A percentile compares a stretch with the other conserved stretches of the same genome.
These are phyloP conservation scores for Zizania latifolia DNA, from an alignment of 176 grass and related monocot species.

Conservation along the genomic window DNA sequence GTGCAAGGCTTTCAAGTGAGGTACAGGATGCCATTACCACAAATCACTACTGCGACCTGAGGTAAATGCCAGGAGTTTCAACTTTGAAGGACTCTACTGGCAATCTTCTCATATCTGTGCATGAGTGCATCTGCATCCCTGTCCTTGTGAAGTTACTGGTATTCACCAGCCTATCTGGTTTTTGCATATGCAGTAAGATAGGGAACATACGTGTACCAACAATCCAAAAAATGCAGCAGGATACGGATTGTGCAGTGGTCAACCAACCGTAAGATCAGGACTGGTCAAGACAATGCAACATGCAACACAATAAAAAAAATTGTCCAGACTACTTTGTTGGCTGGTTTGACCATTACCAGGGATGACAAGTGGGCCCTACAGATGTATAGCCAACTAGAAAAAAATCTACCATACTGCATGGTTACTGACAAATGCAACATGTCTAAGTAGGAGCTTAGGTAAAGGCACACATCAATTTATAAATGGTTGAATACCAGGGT, in stretches of 20 bases:
- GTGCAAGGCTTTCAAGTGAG: background rate
- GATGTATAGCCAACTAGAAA: background rate
- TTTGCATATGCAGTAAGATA: conserved; percentile 14
- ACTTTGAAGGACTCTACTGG: background rate
- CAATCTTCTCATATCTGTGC: background rate
- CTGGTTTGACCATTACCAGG: background rate
- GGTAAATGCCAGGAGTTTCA: conserved; percentile 25
- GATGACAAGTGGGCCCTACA: background rate
- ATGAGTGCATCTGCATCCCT: no score
- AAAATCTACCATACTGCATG: background rate
- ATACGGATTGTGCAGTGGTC: background rate
- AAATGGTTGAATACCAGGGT: background rate
- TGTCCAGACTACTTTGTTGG: background rate
- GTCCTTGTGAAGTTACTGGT: background rate
- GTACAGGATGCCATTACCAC: background rate
- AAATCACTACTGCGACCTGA: background rate
- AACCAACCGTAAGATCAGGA: background rate
- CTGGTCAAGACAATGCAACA: conserved; percentile 1
- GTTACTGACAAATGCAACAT: background rate
- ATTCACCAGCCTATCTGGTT: background rate
- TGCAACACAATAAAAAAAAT: background rate
- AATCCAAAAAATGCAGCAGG: conserved; percentile 23
- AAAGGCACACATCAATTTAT: background rate
- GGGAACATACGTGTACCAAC: background rate
- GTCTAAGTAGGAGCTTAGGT: background rate